Evolutionary conservation across 352 stramenopile genomes (phyloP).

Genomic region (Thalassiosira ordinaria): DNA sequence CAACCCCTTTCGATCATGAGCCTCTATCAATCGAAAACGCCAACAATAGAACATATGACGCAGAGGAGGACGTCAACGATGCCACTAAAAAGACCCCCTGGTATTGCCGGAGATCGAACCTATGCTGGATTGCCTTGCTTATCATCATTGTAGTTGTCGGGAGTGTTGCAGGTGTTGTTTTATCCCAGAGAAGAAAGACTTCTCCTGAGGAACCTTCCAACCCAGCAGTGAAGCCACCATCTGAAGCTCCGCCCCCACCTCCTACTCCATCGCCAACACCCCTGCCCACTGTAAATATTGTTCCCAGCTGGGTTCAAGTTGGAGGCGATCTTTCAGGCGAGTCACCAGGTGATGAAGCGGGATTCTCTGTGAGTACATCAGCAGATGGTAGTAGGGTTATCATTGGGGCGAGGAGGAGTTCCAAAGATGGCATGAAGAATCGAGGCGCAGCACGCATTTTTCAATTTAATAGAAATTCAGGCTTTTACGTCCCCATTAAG

Average conservation of each 20-base stretch:
- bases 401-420: constrained; percentile 47
- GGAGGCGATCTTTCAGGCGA: constrained; percentile 49
- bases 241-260: constrained; percentile 2
- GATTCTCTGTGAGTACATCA: constrained; percentile 59
- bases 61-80: background rate
- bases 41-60: constrained; percentile 2
- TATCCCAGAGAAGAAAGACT: constrained; percentile 14
- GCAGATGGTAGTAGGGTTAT: constrained; percentile 46
- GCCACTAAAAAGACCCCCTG: background rate
- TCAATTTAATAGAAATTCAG: constrained; percentile 37
- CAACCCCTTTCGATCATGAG: background rate
- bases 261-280: constrained; percentile 31
- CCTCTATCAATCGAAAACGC: constrained; percentile 30
- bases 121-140: constrained; percentile 23
- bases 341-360: constrained; percentile 51
- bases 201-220: constrained; percentile 1
- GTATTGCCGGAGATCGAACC: constrained; percentile 23
- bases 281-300: constrained; percentile 5
- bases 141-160: constrained; percentile 3
- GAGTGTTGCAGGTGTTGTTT: constrained; percentile 10
- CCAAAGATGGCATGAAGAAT: constrained; percentile 58
- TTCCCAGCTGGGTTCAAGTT: constrained; percentile 50
- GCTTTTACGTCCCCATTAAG: constrained; percentile 46
- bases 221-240: background rate
- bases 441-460: constrained; percentile 54